Base-by-base conservation (phyloP, 179 eudicot species). In the Drosera spatulata region DNA sequence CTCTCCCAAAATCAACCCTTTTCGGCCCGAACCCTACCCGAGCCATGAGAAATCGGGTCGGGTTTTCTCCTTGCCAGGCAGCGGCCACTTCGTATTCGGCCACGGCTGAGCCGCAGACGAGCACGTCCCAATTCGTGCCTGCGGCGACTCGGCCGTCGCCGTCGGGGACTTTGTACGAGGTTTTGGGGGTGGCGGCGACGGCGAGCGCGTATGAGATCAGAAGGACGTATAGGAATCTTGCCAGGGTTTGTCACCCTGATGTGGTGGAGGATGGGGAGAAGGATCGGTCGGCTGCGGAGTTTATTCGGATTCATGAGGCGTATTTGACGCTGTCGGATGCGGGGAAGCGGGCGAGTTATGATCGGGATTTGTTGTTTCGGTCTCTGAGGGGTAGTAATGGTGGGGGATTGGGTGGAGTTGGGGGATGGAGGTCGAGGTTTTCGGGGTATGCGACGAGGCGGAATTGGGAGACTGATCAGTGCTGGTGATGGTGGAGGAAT, bases 391-490 rank as follows among this genome's bases (percentile, higher is more conserved):
- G n/a, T n/a, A n/a, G n/a, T n/a, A n/a, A n/a, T n/a, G n/a, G n/a
- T n/a, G n/a, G n/a, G n/a, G n/a, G n/a, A n/a, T 9, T 9, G 40
- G 43, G 2, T 2, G 43, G 5, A 6, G 11, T 41, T 6, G 37
- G n/a, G 40, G 13, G 59, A 56, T 38, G 4, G 44, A 14, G 8
- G 11, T 56, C 43, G 40, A 39, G 59, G 6, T 10, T 38, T 56
- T 40, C 41, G 33, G 56, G 56, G n/a, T 13, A 22, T 7, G 9
- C 11, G 9, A 22, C n/a, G 10, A 11, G 59, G 11, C 59, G 59
- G 59, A 56, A 56, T 39, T 56, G 59, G 59, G 59, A 56, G 59
- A 56, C 59, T 6, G 59, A 56, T 37, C 59, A 56, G 13, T 56
- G 59, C 13, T 56, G 59, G 59, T 56, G 39, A 43, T 5, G 10